Conservation (phyloP, 2,329 filamentous ascomycete species). For the Cryphonectria nitschkei region DNA sequence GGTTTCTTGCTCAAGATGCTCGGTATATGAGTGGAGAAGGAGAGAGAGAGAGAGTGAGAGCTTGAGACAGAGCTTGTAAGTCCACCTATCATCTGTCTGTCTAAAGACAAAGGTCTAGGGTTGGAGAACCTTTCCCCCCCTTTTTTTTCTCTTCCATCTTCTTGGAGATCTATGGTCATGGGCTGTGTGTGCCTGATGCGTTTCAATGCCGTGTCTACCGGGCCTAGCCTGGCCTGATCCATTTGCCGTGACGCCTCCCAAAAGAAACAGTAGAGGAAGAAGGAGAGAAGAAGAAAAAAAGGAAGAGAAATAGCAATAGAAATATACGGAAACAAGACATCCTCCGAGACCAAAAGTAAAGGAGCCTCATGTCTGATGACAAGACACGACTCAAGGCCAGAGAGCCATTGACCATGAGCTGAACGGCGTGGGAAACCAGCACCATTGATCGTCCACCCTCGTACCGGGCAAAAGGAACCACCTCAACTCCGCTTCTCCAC, state of each 20-base stretch:
- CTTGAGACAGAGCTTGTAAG: not conserved
- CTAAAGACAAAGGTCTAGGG: not conserved
- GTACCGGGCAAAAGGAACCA: too few relatives aligned
- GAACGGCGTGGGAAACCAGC: too few relatives aligned
- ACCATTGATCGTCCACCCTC: too few relatives aligned
- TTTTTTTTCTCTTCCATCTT: not conserved
- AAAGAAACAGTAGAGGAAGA: not conserved
- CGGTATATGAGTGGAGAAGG: too few relatives aligned
- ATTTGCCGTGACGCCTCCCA: conserved; percentile 20
- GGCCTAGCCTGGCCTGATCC: conserved; percentile 13
- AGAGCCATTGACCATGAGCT: not conserved
- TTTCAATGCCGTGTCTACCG: conserved; percentile 20
- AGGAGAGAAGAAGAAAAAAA: too few relatives aligned
- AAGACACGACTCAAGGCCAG: not conserved
- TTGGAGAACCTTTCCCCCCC: conserved; percentile 10
- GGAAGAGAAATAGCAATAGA: not conserved
- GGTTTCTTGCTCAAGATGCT: not conserved
- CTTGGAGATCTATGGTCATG: conserved; percentile 13
- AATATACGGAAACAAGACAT: too few relatives aligned
- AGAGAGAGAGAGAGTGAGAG: too few relatives aligned
- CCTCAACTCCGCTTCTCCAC: not conserved
- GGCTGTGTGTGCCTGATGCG: not conserved
- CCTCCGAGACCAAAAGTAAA: not conserved
- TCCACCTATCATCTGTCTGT: not conserved
- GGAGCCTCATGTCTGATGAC: not conserved